Conservation (phyloP, 306 rosid genomes). For the Fagus crenata region DNA sequence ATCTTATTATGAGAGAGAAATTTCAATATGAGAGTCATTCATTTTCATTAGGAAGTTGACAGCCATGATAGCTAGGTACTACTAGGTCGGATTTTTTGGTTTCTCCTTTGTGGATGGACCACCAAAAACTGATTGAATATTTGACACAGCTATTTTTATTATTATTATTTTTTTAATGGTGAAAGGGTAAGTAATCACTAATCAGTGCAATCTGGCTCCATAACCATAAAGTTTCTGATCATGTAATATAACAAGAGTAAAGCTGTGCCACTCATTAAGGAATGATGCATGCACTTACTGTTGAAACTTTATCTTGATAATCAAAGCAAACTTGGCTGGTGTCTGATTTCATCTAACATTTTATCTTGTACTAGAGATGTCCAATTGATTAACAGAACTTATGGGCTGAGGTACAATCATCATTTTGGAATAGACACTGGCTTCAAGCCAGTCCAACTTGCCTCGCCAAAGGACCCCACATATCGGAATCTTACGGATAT, state of each 20-base stretch:
- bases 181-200: too few relatives aligned
- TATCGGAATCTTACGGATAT: slow-evolving; percentile 53
- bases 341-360: slow-evolving; percentile 23
- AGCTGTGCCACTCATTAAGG: slow-evolving; percentile 35
- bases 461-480: slow-evolving; percentile 41
- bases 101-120: slow-evolving; percentile 43
- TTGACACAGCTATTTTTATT: slow-evolving; percentile 12
- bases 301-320: slow-evolving; percentile 3
- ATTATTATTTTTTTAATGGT: neutral
- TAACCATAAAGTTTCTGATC: slow-evolving; percentile 10
- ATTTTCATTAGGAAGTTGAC: slow-evolving; percentile 22
- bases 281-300: slow-evolving; percentile 24
- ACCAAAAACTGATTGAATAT: slow-evolving; percentile 21
- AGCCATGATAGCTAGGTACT: slow-evolving; percentile 15
- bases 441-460: slow-evolving; percentile 33
- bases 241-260: slow-evolving; percentile 21
- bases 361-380: slow-evolving; percentile 22
- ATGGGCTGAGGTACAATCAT: slow-evolving; percentile 33
- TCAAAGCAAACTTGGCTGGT: slow-evolving; percentile 14
- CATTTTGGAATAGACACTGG: slow-evolving; percentile 36
- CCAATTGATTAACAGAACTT: slow-evolving; percentile 19
- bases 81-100: neutral
- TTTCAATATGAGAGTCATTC: slow-evolving; percentile 7
- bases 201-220: neutral
- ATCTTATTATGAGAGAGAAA: slow-evolving; percentile 12